These are phyloP conservation scores for Alternaria ethzedia DNA, from an alignment of 2,329 filamentous ascomycete genomes.

Conservation along the genomic window DNA sequence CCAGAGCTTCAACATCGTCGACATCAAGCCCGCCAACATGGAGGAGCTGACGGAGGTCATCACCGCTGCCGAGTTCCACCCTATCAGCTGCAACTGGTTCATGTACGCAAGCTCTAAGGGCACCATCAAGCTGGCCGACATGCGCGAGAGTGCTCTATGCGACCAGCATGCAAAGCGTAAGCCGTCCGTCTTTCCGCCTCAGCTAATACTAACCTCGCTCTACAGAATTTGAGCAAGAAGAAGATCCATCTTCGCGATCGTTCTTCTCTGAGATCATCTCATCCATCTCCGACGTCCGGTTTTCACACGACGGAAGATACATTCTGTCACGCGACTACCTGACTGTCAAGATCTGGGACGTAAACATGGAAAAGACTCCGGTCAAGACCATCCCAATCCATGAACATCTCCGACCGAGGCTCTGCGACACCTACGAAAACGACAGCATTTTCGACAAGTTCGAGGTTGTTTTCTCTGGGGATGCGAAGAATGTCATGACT, in stretches of 20 bases:
- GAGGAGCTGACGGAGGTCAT: conserved; percentile 99
- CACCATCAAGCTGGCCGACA: conserved; percentile 97
- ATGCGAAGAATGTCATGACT: conserved; percentile 99
- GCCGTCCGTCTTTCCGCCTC: conserved; percentile 43
- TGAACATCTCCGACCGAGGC: conserved; percentile 88
- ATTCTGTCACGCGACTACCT: conserved; percentile 97
- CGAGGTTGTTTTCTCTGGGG: conserved; percentile 97
- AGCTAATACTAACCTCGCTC: conserved; percentile 9
- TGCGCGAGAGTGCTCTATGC: conserved; percentile 95
- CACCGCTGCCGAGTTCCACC: conserved; percentile 97
- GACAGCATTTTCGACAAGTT: conserved; percentile 99
- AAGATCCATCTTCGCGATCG: conserved; percentile 93
- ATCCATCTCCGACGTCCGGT: conserved; percentile 97
- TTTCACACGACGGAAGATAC: conserved; percentile 94
- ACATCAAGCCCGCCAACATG: conserved; percentile 99
- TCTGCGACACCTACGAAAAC: conserved; percentile 99
- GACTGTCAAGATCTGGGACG: conserved; percentile 99
- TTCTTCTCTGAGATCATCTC: conserved; percentile 99
- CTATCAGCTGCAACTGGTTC: conserved; percentile 98
- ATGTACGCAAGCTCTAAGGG: conserved; percentile 99
- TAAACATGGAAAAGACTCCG: conserved; percentile 97
- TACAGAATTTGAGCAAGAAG: conserved; percentile 96
- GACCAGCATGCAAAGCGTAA: conserved; percentile 94
- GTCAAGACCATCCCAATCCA: conserved; percentile 99
- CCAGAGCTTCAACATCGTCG: conserved; percentile 99